Evolutionary conservation across 805 yeast genomes (phyloP).

Genomic region (Metschnikowia proteae): DNA sequence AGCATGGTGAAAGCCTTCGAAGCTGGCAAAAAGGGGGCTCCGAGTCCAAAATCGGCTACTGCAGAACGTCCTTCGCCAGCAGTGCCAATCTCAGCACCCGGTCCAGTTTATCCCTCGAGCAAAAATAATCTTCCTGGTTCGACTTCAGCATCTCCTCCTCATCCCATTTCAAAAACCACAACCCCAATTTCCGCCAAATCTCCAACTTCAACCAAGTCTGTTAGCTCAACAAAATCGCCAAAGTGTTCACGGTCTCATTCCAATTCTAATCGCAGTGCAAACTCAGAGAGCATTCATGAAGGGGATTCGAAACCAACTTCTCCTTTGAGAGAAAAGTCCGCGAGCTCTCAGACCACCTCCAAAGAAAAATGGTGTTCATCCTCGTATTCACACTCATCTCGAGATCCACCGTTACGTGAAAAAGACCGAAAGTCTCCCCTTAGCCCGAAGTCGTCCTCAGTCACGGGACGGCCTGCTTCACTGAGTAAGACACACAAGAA

Average conservation of each 20-base stretch:
- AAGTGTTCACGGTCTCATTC: not conserved
- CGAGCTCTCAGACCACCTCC: not conserved
- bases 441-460: not conserved
- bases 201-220: constrained; percentile 1
- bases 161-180: not conserved
- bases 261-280: not conserved
- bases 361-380: not conserved
- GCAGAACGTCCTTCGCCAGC: not conserved
- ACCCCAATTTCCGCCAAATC: constrained; percentile 3
- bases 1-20: not conserved
- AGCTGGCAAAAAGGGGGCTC: not conserved
- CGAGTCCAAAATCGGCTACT: not conserved
- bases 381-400: not conserved
- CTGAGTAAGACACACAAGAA: not conserved
- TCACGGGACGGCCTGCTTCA: not conserved
- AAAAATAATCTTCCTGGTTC: not conserved
- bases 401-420: not conserved
- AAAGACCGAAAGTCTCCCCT: not conserved
- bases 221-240: not conserved
- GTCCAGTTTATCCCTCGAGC: not conserved
- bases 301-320: not conserved
- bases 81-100: constrained; percentile 1
- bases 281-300: not conserved
- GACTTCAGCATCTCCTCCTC: not conserved
- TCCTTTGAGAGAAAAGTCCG: not conserved